These are phyloP conservation scores for Pichia membranifaciens DNA, from an alignment of 805 yeast species.

Conservation along the genomic window DNA sequence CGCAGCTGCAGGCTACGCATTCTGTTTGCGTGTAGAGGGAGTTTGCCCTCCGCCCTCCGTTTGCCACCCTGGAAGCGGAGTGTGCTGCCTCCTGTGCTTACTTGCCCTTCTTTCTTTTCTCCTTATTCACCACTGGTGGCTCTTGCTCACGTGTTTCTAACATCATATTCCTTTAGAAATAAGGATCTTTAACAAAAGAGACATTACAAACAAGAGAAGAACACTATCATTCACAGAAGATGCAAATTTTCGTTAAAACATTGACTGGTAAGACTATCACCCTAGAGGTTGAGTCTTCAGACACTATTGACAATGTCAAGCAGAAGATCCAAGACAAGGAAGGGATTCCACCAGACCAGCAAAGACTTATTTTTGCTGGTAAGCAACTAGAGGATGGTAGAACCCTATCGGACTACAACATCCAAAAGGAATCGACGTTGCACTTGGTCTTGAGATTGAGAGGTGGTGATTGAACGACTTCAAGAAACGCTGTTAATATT, in stretches of 20 bases:
- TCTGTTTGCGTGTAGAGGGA: not conserved
- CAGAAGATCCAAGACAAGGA: conserved; percentile 96
- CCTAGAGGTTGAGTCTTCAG: conserved; percentile 95
- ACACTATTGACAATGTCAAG: conserved; percentile 95
- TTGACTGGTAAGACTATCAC: conserved; percentile 65
- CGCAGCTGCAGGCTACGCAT: not conserved
- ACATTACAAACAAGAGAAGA: too few species aligned
- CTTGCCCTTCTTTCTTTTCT: not conserved
- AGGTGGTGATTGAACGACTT: conserved; percentile 59
- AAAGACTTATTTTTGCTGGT: conserved; percentile 95
- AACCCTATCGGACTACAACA: conserved; percentile 95
- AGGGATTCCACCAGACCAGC: conserved; percentile 98
- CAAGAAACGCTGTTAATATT: not conserved
- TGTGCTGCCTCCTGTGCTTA: not conserved
- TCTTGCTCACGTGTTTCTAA: too few species aligned
- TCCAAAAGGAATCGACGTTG: conserved; percentile 94
- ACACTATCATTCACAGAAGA: not conserved
- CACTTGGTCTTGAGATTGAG: conserved; percentile 96
- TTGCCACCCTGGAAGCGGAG: conserved; percentile 54
- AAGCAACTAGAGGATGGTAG: conserved; percentile 96
- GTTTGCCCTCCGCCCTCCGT: not conserved
- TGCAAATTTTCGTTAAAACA: conserved; percentile 17
- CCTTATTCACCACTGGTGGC: not conserved
- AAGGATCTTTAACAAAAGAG: too few species aligned
- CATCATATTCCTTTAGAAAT: too few species aligned